Evolutionary conservation across 495 filamentous ascomycete genomes (phyloP).

Genomic region (Penicillium angulare): DNA sequence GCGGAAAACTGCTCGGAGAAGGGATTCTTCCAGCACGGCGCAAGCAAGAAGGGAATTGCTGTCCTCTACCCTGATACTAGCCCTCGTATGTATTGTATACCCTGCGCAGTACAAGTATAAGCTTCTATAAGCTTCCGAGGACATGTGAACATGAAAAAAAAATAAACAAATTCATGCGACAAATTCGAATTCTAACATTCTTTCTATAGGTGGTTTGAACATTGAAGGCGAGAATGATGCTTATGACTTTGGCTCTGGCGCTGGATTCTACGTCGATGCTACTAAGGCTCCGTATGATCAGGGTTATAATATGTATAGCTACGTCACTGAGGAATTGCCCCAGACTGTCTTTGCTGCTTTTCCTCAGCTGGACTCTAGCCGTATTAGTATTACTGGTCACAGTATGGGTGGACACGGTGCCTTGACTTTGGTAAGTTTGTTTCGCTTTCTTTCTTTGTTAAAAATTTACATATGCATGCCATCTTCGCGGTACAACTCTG

Average conservation of each 20-base stretch:
- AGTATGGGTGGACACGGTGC: conserved; percentile 97
- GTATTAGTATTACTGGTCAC: conserved; percentile 85
- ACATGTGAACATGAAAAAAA: background rate
- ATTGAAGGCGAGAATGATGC: conserved; percentile 77
- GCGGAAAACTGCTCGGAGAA: conserved; percentile 96
- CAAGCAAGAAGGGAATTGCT: conserved; percentile 75
- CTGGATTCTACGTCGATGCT: conserved; percentile 94
- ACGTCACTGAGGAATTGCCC: conserved; percentile 81
- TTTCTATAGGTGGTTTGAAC: conserved; percentile 57
- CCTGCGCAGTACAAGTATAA: no score
- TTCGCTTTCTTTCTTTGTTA: background rate
- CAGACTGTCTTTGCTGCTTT: conserved; percentile 66
- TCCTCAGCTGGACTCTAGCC: conserved; percentile 59
- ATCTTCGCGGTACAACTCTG: no score
- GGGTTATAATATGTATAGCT: conserved; percentile 91
- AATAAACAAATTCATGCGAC: no score
- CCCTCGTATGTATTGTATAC: conserved; percentile 56
- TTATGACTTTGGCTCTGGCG: conserved; percentile 89
- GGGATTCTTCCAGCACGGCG: conserved; percentile 83
- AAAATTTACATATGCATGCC: no score
- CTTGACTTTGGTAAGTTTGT: conserved; percentile 64
- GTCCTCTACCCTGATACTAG: conserved; percentile 94
- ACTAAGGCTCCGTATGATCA: conserved; percentile 67
- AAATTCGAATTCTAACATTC: background rate
- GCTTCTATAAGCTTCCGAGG: background rate